Evolutionary conservation across 192 early-diverging fungal genomes (phyloP), one percentile per base, ranked within the genome.

Genomic region (Chytriomyces confervae): DNA sequence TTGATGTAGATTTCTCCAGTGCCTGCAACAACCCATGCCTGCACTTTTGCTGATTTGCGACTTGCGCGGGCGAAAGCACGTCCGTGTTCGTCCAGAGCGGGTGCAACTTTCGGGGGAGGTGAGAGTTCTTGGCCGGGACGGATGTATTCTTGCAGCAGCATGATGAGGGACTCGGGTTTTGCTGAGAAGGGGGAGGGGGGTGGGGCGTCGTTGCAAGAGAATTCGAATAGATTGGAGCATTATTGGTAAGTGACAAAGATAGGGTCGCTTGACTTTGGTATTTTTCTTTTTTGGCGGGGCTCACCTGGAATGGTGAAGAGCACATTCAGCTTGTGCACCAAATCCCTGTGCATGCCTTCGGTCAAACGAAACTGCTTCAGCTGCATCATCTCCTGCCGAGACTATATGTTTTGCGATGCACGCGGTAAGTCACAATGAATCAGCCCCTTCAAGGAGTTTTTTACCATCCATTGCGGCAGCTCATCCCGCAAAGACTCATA

Each of bases 11-110:
- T 46, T 20, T 84, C 78, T 2, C 85, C 88, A 7, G 88, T 87
- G 0, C 92, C 92, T 66, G 86, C 81, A 0, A 95, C 90, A 0
- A 96, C 69, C 89, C 89, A 96, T 43, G 88, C 92, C 51, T 87
- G 87, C 7, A 94, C 95, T 6, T 76, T 83, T 2, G 95, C 91
- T 66, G 92, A 88, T 87, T 98, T 98, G 72, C 95, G 90, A 48
- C 90, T 87, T 6, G 93, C 96, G n/a, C 85, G 83, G 0, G 93
- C 91, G 81, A 89, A 91, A 29, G 92, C 89, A 46, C 95, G 84
- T 7, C 94, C 94, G 62, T 89, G 73, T 46, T 91, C 84, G 77
- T 96, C 95, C 29, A 90, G 79, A 3, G 82, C 36, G 11, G 66
- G 50, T 9, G 44, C 18, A 5, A 29, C 24, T 24, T 44, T 45